A percentile compares a stretch with the other conserved stretches of the same genome.
These are phyloP conservation scores for Aspergillus mulundensis DNA, from an alignment of 495 filamentous ascomycete genomes.

Conservation along the genomic window DNA sequence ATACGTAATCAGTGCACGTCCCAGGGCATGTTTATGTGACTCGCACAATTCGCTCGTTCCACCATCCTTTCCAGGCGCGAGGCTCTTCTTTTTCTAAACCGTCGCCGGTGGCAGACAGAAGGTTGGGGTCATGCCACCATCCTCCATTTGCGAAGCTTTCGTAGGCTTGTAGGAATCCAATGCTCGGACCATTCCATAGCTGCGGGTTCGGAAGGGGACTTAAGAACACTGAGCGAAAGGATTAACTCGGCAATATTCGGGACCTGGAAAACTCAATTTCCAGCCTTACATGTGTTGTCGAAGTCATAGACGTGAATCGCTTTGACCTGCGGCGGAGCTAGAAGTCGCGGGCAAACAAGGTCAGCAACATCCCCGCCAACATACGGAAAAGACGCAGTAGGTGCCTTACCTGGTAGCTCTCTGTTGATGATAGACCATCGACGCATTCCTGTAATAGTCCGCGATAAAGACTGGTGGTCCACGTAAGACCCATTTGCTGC, in stretches of 20 bases:
- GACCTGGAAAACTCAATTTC: neutral
- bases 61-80: constrained; percentile 88
- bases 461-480: constrained; percentile 24
- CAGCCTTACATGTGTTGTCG: constrained; percentile 80
- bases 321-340: constrained; percentile 64
- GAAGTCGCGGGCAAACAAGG: neutral
- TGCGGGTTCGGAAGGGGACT: constrained; percentile 85
- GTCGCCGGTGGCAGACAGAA: constrained; percentile 82
- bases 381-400: neutral
- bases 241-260: constrained; percentile 14
- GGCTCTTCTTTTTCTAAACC: constrained; percentile 79
- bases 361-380: constrained; percentile 13
- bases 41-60: constrained; percentile 84
- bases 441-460: constrained; percentile 69
- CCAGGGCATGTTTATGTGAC: neutral
- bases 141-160: constrained; percentile 80
- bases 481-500: constrained; percentile 14
- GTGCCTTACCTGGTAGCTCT: constrained; percentile 59
- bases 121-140: constrained; percentile 93
- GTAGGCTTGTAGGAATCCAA: constrained; percentile 68
- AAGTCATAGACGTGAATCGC: constrained; percentile 96
- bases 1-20: constrained; percentile 26
- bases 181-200: constrained; percentile 74
- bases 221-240: constrained; percentile 64
- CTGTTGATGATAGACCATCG: constrained; percentile 76